Percentiles rank a stretch among this genome's conserved stretches.
These are phyloP conservation scores for Pisolithus orientalis DNA, from an alignment of 768 basidiomycete genomes.

Conservation along the genomic window DNA sequence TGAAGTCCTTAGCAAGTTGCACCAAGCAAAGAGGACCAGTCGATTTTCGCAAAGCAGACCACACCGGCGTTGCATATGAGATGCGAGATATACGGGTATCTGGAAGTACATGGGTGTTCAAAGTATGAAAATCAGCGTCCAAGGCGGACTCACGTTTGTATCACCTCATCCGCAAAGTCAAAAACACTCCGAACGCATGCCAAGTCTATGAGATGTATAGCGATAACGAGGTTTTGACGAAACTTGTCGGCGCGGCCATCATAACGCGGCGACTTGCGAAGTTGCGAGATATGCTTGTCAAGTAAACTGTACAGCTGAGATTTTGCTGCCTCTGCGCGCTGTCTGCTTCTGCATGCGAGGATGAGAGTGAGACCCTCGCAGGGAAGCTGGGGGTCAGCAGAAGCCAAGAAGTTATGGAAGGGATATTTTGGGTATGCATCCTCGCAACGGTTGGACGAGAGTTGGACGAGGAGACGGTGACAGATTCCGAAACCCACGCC, in stretches of 20 bases:
- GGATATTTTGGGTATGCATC: slow-evolving; percentile 43
- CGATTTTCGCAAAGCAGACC: slow-evolving; percentile 48
- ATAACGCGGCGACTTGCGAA: slow-evolving; percentile 31
- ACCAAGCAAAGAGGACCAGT: slow-evolving; percentile 41
- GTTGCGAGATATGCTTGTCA: slow-evolving; percentile 44
- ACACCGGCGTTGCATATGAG: slow-evolving; percentile 78
- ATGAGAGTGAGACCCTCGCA: slow-evolving; percentile 64
- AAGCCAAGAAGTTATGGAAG: slow-evolving; percentile 4
- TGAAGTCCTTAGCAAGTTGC: slow-evolving; percentile 42
- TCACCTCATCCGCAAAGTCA: slow-evolving; percentile 50
- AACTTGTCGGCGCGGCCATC: slow-evolving; percentile 54
- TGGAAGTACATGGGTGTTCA: slow-evolving; percentile 20
- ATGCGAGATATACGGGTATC: slow-evolving; percentile 78
- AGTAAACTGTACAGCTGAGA: slow-evolving; percentile 45
- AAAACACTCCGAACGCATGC: slow-evolving; percentile 54
- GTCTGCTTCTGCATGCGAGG: slow-evolving; percentile 69
- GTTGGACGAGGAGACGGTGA: slow-evolving; percentile 65
- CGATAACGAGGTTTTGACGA: slow-evolving; percentile 51
- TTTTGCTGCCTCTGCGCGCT: slow-evolving; percentile 58
- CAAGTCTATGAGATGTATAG: slow-evolving; percentile 61
- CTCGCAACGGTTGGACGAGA: slow-evolving; percentile 44
- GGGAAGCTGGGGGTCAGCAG: slow-evolving; percentile 14
- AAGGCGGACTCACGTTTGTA: slow-evolving; percentile 40
- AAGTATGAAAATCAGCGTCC: not conserved
- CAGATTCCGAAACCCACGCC: slow-evolving; percentile 84